phyloP scores from a whole-genome alignment of 1,139 yeast species.

The Suhomyces choctaworum region DNA sequence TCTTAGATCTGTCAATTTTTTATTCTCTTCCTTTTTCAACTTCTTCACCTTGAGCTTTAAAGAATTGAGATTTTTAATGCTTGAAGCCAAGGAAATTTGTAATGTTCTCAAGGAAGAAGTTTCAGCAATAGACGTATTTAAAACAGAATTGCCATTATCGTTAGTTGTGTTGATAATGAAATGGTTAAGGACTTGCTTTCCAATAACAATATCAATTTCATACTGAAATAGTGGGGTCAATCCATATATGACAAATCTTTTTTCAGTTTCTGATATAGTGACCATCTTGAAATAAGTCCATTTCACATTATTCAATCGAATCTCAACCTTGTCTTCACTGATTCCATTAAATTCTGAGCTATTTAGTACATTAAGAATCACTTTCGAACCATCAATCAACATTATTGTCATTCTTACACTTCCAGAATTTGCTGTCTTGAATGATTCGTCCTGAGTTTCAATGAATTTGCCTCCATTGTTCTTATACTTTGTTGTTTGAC shows the following conservation, averaged over 20 bases:
- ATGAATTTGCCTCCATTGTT: conserved; percentile 27
- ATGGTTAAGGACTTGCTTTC: conserved; percentile 32
- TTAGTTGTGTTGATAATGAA: conserved; percentile 40
- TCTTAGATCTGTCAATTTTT: conserved; percentile 51
- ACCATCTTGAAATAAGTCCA: conserved; percentile 54
- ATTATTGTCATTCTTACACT: conserved; percentile 25
- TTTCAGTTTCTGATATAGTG: conserved; percentile 41
- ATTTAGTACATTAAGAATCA: conserved; percentile 45
- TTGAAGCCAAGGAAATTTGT: conserved; percentile 61
- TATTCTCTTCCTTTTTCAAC: conserved; percentile 61
- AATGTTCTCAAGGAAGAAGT: conserved; percentile 58
- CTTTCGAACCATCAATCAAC: conserved; percentile 37
- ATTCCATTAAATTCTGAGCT: conserved; percentile 15
- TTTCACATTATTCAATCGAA: conserved; percentile 58
- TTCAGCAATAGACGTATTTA: conserved; percentile 39
- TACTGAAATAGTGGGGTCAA: conserved; percentile 68
- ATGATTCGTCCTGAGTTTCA: conserved; percentile 5
- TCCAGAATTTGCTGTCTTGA: conserved; percentile 1
- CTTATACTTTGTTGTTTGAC: conserved; percentile 18
- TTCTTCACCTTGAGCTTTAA: conserved; percentile 56
- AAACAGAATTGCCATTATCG: conserved; percentile 27
- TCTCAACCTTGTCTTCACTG: conserved; percentile 31
- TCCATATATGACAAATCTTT: conserved; percentile 56
- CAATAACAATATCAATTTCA: conserved; percentile 56
- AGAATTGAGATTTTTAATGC: conserved; percentile 54